These are phyloP conservation scores for Aspergillus floridensis DNA, from an alignment of 2,329 filamentous ascomycete genomes.

Conservation along the genomic window DNA sequence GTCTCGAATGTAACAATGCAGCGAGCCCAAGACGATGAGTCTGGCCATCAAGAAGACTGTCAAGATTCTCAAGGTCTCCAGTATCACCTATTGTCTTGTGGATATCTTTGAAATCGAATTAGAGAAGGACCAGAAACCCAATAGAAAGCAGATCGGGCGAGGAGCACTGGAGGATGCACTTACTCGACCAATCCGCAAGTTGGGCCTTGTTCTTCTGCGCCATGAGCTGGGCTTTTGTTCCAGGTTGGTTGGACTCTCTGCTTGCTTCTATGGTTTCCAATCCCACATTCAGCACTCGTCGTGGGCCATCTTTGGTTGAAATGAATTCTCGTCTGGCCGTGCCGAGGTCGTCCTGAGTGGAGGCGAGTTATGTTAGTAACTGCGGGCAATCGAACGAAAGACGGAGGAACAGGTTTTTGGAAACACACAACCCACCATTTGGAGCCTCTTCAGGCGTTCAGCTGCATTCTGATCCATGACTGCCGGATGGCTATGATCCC, in stretches of 20 bases:
- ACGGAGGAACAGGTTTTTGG: background rate
- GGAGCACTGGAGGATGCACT: constrained; percentile 9
- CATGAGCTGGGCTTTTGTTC: constrained; percentile 27
- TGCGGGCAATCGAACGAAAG: background rate
- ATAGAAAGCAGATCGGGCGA: background rate
- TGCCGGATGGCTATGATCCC: background rate
- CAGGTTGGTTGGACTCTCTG: constrained; percentile 30
- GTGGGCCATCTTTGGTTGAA: constrained; percentile 29
- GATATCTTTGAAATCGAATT: constrained; percentile 26
- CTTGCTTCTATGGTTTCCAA: constrained; percentile 28
- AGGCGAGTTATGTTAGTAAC: constrained; percentile 1
- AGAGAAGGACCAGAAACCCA: constrained; percentile 1
- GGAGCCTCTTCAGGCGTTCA: constrained; percentile 26
- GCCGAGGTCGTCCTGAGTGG: constrained; percentile 38
- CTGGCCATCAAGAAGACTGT: constrained; percentile 38
- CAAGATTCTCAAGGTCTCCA: constrained; percentile 29
- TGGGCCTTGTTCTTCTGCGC: constrained; percentile 25
- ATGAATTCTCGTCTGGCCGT: constrained; percentile 36
- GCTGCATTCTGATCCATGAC: constrained; percentile 16
- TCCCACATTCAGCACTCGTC: constrained; percentile 10
- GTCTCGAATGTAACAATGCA: constrained; percentile 18
- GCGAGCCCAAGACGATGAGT: constrained; percentile 35
- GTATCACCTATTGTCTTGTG: constrained; percentile 31
- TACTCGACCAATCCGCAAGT: constrained; percentile 36
- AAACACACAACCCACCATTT: constrained; percentile 25